A percentile compares a stretch with the other conserved stretches of the same genome.
Conservation (phyloP, 2,329 filamentous ascomycete genomes). For the Paramyrothecium roridum region DNA sequence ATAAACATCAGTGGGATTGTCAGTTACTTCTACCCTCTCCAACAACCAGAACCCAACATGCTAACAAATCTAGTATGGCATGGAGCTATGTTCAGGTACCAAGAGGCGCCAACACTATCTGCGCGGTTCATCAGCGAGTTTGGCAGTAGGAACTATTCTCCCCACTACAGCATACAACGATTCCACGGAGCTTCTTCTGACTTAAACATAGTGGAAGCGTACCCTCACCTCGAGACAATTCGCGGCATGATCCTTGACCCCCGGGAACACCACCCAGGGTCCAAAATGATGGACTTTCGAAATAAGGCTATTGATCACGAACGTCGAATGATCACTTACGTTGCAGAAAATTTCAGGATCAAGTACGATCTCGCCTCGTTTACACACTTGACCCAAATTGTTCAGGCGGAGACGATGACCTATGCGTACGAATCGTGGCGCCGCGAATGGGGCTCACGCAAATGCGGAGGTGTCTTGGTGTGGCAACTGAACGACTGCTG, state of each 20-base stretch:
- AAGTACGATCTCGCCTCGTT: conserved; percentile 1
- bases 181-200: no score
- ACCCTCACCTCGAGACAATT: conserved; percentile 67
- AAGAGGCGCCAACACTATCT: conserved; percentile 66
- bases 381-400: conserved; percentile 40
- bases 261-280: conserved; percentile 53
- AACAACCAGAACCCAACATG: neutral
- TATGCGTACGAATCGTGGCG: conserved; percentile 50
- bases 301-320: conserved; percentile 70
- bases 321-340: conserved; percentile 66
- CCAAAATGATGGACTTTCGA: conserved; percentile 50
- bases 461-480: conserved; percentile 58
- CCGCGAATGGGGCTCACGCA: conserved; percentile 52
- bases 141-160: conserved; percentile 42
- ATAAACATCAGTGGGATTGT: conserved; percentile 69
- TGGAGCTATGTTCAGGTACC: conserved; percentile 66
- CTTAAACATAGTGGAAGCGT: conserved; percentile 47
- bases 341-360: conserved; percentile 63
- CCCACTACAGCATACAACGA: no score
- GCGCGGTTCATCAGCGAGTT: conserved; percentile 81
- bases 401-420: conserved; percentile 44
- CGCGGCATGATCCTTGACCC: conserved; percentile 62
- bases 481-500: conserved; percentile 67
- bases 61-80: conserved; percentile 58
- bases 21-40: neutral